Percentiles rank a stretch among this genome's conserved stretches.
Conservation (phyloP, 2,329 filamentous ascomycete genomes). For the Monosporascus sp. region DNA sequence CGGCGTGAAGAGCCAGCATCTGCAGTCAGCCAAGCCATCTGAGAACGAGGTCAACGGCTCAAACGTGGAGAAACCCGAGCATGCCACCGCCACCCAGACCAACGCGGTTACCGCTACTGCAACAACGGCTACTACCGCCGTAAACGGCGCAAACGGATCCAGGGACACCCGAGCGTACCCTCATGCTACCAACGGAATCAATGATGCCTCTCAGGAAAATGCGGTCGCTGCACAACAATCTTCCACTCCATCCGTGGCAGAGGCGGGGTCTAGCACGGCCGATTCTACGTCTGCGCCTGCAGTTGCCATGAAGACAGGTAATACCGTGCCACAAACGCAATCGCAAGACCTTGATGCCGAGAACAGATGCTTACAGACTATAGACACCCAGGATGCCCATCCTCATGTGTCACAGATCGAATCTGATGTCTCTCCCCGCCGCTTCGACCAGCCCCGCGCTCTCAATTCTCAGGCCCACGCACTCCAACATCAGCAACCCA, state of each 20-base stretch:
- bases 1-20: conserved; percentile 4
- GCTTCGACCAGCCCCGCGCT: conserved; percentile 12
- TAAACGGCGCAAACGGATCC: conserved; percentile 4
- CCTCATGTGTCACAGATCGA: conserved; percentile 14
- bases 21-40: conserved; percentile 14
- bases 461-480: conserved; percentile 12
- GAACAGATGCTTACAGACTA: conserved; percentile 14
- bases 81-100: conserved; percentile 4
- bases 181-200: conserved; percentile 6
- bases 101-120: background rate
- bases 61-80: conserved; percentile 20
- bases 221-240: background rate
- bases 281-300: conserved; percentile 4
- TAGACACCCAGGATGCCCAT: conserved; percentile 11
- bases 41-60: conserved; percentile 17
- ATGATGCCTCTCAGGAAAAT: background rate
- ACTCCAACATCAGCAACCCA: conserved; percentile 13
- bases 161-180: background rate
- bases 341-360: conserved; percentile 3
- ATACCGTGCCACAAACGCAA: conserved; percentile 3
- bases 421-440: conserved; percentile 14
- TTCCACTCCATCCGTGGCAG: conserved; percentile 4
- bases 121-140: conserved; percentile 1
- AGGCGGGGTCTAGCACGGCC: conserved; percentile 3
- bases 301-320: conserved; percentile 13